phyloP scores from a whole-genome alignment of 225 moss, liverwort and hornwort species.

The Marchantia polymorpha region DNA sequence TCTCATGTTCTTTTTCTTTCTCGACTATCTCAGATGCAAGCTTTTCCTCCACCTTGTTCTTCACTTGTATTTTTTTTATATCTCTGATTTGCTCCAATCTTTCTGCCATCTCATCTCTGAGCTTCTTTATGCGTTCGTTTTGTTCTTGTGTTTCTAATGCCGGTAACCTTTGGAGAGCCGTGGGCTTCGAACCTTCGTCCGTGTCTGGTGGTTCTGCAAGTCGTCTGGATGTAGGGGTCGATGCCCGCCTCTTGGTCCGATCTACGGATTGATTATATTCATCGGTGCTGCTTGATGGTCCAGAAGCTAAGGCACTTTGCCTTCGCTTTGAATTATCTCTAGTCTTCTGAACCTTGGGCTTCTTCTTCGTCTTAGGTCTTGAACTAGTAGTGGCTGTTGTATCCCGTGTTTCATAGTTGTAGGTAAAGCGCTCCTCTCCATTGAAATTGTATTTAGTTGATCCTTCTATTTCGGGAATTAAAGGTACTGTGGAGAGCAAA shows the following conservation, averaged over 20 bases:
- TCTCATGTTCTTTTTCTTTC: background rate
- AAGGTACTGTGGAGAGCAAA: background rate
- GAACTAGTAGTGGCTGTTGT: background rate
- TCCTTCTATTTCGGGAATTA: background rate
- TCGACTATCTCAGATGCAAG: background rate
- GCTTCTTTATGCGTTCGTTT: slow-evolving; percentile 1
- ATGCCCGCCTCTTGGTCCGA: background rate
- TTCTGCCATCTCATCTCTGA: slow-evolving; percentile 8
- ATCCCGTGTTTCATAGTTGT: background rate
- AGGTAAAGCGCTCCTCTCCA: background rate
- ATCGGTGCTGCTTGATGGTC: background rate
- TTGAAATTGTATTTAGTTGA: too few species aligned
- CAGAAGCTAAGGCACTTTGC: background rate
- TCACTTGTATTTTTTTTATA: background rate
- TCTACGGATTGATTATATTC: background rate
- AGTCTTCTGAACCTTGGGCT: background rate
- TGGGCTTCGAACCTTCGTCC: background rate
- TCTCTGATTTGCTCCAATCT: slow-evolving; percentile 2
- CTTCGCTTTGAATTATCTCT: background rate
- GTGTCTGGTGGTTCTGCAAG: background rate
- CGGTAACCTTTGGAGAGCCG: background rate
- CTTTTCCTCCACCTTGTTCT: background rate
- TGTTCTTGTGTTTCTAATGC: slow-evolving; percentile 12
- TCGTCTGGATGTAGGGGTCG: background rate
- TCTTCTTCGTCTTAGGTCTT: background rate